Evolutionary conservation across 176 grass and related monocot genomes (phyloP), one percentile per base, ranked within the genome.

Genomic region (Juncus effusus): DNA sequence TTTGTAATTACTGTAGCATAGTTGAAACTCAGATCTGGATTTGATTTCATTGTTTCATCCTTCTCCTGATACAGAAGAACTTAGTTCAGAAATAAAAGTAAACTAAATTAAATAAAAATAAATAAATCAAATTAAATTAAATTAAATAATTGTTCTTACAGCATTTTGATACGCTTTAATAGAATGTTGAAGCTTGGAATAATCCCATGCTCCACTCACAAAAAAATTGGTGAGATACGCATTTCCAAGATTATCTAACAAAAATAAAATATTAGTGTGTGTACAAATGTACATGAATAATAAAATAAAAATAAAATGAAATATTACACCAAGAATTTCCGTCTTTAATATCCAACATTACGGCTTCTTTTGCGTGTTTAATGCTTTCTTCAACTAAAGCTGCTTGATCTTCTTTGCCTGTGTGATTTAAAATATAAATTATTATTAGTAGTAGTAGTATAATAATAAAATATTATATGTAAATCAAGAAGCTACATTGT

Each of bases 111-210:
- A 51, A 7, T 54, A 45, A 56, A 65, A 75, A 53, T 37, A 47
- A 65, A 57, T 74, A 76, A 52, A 13, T 56, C 44, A 51, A 9
- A 72, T 42, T 42, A 16, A 15, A 72, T 42, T 42, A 16, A 15
- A 28, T 28, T 28, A 28, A 28, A 28, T 28, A 28, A 28, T 28
- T 28, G 19, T 60, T 70, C 92, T 88, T 88, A 96, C 92, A 91
- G 92, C 84, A 88, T 96, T 96, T 84, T 96, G 92, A 79, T 96
- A 96, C 67, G 92, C 92, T 84, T 96, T 96, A 50, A 96, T 60
- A 10, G 92, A 83, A 62, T 88, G 82, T 54, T 84, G 82, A 87
- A 91, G 85, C 38, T 77, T 91, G 50, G 50, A 65, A 72, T 96
- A 79, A 60, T 96, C 85, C 81, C 87, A 96, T 7, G 87, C 75